phyloP scores from a whole-genome alignment of 169 alveolate species.

The Plasmodium vinckei region DNA sequence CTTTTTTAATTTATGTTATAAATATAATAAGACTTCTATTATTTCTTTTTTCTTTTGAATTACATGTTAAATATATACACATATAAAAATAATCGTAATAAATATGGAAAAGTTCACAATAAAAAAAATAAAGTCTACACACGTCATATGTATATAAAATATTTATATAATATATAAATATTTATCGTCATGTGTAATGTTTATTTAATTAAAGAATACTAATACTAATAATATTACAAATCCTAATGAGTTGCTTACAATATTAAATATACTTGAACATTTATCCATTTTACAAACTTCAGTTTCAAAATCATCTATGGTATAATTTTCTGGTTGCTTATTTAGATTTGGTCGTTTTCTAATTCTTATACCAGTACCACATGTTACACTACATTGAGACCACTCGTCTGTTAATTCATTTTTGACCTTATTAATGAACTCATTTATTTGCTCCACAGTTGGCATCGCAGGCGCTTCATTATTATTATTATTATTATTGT shows the following conservation, averaged over 20 bases:
- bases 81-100: conserved; percentile 29
- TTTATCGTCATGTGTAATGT: background rate
- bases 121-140: conserved; percentile 5
- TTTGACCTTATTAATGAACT: conserved; percentile 7
- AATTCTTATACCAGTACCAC: conserved; percentile 51
- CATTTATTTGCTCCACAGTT: conserved; percentile 4
- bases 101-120: conserved; percentile 24
- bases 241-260: conserved; percentile 59
- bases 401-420: conserved; percentile 14
- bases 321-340: conserved; percentile 1
- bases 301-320: conserved; percentile 15
- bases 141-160: conserved; percentile 2
- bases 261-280: conserved; percentile 65
- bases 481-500: background rate
- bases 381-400: conserved; percentile 65
- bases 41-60: background rate
- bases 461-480: background rate
- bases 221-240: conserved; percentile 35
- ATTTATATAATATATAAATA: conserved; percentile 17
- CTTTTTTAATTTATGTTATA: conserved; percentile 9
- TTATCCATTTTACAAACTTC: conserved; percentile 45
- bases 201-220: conserved; percentile 42
- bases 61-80: conserved; percentile 20
- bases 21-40: conserved; percentile 2
- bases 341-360: conserved; percentile 11